Conservation (phyloP, 2,329 filamentous ascomycete species). For the Stromatinia cepivora region DNA sequence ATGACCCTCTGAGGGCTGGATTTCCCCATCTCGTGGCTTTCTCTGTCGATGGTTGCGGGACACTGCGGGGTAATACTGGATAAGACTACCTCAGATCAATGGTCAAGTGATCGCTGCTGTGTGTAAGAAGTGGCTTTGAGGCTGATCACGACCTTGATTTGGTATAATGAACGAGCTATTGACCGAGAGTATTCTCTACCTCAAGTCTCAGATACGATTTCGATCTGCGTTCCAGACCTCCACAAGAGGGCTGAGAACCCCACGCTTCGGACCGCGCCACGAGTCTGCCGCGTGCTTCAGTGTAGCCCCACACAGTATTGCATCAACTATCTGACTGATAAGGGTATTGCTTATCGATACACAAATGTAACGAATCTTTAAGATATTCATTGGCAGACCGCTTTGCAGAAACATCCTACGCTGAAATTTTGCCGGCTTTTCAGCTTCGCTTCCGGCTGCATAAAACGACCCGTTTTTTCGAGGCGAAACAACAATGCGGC, state of each 20-base stretch:
- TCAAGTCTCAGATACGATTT: not conserved
- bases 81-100: not conserved
- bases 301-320: not conserved
- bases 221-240: too few relatives aligned
- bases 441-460: not conserved
- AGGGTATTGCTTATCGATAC: not conserved
- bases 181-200: not conserved
- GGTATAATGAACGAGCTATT: not conserved
- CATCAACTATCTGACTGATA: not conserved
- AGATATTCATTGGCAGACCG: not conserved
- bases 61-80: not conserved
- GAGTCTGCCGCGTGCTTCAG: not conserved
- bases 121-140: not conserved
- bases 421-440: not conserved
- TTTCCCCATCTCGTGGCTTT: not conserved
- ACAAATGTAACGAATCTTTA: not conserved
- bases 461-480: too few relatives aligned
- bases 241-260: not conserved
- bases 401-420: not conserved
- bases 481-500: not conserved
- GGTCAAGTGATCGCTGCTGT: conserved; percentile 3
- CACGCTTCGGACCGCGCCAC: not conserved
- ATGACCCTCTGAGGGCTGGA: not conserved
- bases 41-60: not conserved
- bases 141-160: not conserved